Conservation (phyloP, 257 asterid genomes). For the Solanum peruvianum region DNA sequence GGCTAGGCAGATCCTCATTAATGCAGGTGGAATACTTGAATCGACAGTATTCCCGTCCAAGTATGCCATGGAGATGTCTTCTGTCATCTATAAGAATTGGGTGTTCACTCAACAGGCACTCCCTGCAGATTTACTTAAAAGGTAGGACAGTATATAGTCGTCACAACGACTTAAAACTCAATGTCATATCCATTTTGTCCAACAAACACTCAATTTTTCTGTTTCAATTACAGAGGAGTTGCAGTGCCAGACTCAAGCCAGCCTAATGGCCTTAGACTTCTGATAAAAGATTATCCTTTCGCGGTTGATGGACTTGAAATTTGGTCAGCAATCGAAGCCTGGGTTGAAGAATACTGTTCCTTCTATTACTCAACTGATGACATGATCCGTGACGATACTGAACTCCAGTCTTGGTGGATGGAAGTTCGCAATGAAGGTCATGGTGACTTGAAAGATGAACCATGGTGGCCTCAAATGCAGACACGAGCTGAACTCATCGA, state of each 20-base stretch:
- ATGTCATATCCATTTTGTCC: neutral
- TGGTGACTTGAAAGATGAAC: constrained; percentile 17
- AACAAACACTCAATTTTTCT: neutral
- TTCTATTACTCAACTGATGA: constrained; percentile 9
- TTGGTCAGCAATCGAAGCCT: constrained; percentile 21
- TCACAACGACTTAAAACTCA: neutral
- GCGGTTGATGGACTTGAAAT: constrained; percentile 26
- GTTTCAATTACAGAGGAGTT: constrained; percentile 15
- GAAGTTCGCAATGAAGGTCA: constrained; percentile 16
- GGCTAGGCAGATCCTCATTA: constrained; percentile 75
- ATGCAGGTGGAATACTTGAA: constrained; percentile 78
- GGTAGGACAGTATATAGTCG: constrained; percentile 19
- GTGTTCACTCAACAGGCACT: constrained; percentile 75
- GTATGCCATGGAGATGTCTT: constrained; percentile 74
- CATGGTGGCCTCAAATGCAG: constrained; percentile 25
- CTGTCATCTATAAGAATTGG: constrained; percentile 54
- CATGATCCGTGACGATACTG: constrained; percentile 4
- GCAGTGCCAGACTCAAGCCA: constrained; percentile 16
- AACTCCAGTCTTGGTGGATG: constrained; percentile 25
- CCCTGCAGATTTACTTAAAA: constrained; percentile 67
- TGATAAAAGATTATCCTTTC: constrained; percentile 20
- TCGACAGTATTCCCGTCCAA: constrained; percentile 60
- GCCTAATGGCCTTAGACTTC: constrained; percentile 8
- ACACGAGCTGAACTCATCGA: constrained; percentile 6
- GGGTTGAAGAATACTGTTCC: constrained; percentile 15